Base-by-base conservation (phyloP, 164 flowering plant genomes). In the Annona cherimola region DNA sequence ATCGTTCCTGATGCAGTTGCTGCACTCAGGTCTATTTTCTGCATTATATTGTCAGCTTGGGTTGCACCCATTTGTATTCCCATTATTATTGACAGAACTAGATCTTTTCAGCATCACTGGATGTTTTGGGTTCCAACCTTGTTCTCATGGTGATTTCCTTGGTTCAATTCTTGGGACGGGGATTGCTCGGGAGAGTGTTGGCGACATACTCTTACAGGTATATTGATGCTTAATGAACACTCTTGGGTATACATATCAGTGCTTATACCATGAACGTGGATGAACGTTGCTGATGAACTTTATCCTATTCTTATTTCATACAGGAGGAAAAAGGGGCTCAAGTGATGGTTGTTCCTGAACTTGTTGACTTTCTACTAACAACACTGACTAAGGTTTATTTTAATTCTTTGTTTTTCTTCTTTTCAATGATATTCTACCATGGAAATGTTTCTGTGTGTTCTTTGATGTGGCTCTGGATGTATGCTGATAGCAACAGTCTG, bases 141-240 rank as follows among this genome's bases (percentile, higher is more conserved):
- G 93, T 80, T 87, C 92, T 75, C 97, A 92, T 85, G 97, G 97
- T 66, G 94, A 92, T 76, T 90, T 94, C 80, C 99, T 94, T 77
- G 99, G 97, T 35, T 76, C 99, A 69, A 86, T 92, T 81, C 96
- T 94, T 74, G 97, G 96, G 50, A 88, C 90, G 57, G 99, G 97
- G 71, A 92, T 94, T 74, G 81, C 87, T 26, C 86, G 99, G 76
- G 97, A 91, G 69, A 92, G 89, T 82, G 79, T 94, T 69, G 99
- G 99, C 20, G 99, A 94, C 80, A 89, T 94, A 65, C 50, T 92
- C n/a, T 75, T 94, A 75, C 95, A 91, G 99, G 99, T 89, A 69
- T 71, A 20, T n/a, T 61, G 20, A 61, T 61, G 63, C 39, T 18
- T 11, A 16, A 50, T 50, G 57, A 11, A 50, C 57, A 50, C 39